Percentiles rank a stretch among this genome's conserved stretches.
Conservation (phyloP, 108 stramenopile genomes). For the Skeletonema potamos region DNA sequence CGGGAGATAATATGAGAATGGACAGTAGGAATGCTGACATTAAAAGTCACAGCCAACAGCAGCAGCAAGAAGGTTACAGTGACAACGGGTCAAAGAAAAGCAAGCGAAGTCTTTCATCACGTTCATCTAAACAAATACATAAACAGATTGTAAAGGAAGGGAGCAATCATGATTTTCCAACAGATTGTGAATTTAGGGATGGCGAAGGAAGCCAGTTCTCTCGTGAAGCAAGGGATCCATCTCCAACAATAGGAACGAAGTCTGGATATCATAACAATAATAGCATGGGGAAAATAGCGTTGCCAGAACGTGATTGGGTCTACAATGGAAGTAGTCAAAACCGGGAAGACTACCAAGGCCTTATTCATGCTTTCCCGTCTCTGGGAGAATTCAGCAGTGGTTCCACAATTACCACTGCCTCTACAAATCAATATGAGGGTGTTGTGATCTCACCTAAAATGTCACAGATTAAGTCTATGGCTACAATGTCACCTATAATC, state of each 20-base stretch:
- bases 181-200: neutral
- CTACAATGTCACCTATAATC: neutral
- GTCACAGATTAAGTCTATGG: neutral
- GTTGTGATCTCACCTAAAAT: neutral
- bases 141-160: constrained; percentile 2
- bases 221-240: constrained; percentile 20
- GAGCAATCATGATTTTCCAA: neutral
- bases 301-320: neutral
- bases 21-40: neutral
- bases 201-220: neutral
- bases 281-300: neutral
- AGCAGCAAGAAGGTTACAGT: neutral
- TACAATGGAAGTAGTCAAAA: neutral
- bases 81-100: constrained; percentile 8
- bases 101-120: constrained; percentile 21
- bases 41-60: neutral
- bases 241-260: neutral
- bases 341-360: neutral
- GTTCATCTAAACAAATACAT: constrained; percentile 16
- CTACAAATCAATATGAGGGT: neutral
- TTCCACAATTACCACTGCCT: neutral
- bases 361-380: neutral
- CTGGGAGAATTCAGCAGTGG: neutral
- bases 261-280: neutral
- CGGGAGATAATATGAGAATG: neutral